These are phyloP conservation scores for Chenopodium suecicum DNA, from an alignment of 148 eudicot genomes.

Conservation along the genomic window DNA sequence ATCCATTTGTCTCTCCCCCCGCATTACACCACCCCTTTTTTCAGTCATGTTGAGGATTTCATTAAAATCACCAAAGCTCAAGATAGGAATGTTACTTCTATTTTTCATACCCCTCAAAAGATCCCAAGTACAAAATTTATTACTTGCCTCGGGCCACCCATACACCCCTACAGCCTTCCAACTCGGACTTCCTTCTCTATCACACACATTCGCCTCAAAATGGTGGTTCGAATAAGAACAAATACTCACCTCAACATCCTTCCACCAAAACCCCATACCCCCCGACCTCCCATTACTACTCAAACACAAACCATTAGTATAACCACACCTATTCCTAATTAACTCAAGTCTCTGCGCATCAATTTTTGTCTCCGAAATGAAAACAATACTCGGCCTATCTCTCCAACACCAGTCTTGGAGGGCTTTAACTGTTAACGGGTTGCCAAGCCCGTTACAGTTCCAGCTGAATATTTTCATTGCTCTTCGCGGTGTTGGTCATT, in stretches of 20 bases:
- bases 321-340: not conserved
- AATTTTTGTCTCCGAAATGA: not conserved
- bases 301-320: not conserved
- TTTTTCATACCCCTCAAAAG: not conserved
- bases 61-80: not conserved
- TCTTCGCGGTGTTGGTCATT: not conserved
- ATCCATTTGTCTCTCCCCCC: not conserved
- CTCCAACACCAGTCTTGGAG: too few relatives aligned
- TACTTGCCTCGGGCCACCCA: not conserved
- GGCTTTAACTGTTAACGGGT: too few relatives aligned
- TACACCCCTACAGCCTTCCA: not conserved
- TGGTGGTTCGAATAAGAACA: not conserved
- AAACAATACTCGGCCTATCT: not conserved
- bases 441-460: too few relatives aligned
- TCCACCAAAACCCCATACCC: not conserved
- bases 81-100: not conserved
- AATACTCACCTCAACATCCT: not conserved
- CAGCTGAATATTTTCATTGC: not conserved
- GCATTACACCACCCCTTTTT: not conserved
- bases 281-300: not conserved
- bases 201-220: not conserved
- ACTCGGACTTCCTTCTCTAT: not conserved
- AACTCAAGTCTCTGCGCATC: not conserved
- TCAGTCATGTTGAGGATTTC: not conserved
- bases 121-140: not conserved